Conservation (phyloP, 805 yeast species). For the Saccharomycopsis amapae region DNA sequence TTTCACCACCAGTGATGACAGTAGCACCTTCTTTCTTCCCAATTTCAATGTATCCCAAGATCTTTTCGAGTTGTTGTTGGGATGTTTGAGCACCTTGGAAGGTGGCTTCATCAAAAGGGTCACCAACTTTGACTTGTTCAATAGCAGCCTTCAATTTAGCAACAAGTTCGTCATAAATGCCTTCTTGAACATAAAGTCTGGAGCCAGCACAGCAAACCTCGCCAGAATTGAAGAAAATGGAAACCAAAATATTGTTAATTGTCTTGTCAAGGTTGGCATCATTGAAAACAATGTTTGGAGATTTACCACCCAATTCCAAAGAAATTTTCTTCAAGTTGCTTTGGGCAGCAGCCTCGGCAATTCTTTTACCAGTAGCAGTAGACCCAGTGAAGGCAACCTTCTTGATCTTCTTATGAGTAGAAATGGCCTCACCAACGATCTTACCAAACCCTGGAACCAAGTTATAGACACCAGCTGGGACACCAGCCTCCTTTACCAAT, state of each 20-base stretch:
- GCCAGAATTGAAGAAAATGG: slow-evolving; percentile 76
- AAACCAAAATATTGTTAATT: slow-evolving; percentile 47
- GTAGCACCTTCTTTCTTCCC: slow-evolving; percentile 68
- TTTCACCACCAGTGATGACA: slow-evolving; percentile 63
- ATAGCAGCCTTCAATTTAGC: slow-evolving; percentile 51
- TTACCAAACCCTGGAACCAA: slow-evolving; percentile 71
- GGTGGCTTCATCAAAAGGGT: slow-evolving; percentile 61
- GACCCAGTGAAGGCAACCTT: slow-evolving; percentile 82
- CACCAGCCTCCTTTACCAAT: slow-evolving; percentile 58
- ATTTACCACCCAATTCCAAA: slow-evolving; percentile 78
- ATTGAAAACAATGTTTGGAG: slow-evolving; percentile 66
- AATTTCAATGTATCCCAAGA: slow-evolving; percentile 55
- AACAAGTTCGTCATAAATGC: slow-evolving; percentile 56
- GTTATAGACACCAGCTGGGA: slow-evolving; percentile 71
- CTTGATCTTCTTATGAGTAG: slow-evolving; percentile 61
- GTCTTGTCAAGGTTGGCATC: slow-evolving; percentile 56
- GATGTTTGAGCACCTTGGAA: slow-evolving; percentile 79
- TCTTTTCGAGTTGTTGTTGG: slow-evolving; percentile 59
- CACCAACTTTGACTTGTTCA: slow-evolving; percentile 58
- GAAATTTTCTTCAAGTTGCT: slow-evolving; percentile 72
- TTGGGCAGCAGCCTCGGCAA: slow-evolving; percentile 63
- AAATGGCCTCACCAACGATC: slow-evolving; percentile 63
- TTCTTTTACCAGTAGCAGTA: slow-evolving; percentile 64
- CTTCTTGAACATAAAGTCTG: slow-evolving; percentile 69
- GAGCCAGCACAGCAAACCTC: slow-evolving; percentile 83